A percentile compares a stretch with the other conserved stretches of the same genome.
These are phyloP conservation scores for Rhinocladiella mackenziei DNA, from an alignment of 2,329 filamentous ascomycete species.

Conservation along the genomic window DNA sequence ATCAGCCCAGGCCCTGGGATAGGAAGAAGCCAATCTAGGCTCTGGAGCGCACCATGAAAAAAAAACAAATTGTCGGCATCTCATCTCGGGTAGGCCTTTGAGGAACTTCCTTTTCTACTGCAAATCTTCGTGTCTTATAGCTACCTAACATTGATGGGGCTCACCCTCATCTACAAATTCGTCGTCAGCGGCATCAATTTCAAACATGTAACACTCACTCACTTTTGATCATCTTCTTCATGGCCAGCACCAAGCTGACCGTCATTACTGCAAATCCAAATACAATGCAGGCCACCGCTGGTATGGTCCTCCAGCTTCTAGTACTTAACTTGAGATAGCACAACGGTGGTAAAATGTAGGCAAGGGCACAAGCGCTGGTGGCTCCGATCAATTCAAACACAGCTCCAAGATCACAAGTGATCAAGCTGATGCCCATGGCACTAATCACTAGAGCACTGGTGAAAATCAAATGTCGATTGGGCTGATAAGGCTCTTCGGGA, in stretches of 20 bases:
- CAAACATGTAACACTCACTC: slow-evolving; percentile 11
- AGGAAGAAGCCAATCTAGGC: too few species aligned
- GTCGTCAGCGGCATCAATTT: not conserved
- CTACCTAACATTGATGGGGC: slow-evolving; percentile 20
- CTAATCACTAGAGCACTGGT: slow-evolving; percentile 76
- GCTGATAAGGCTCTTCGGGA: slow-evolving; percentile 69
- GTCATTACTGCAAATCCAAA: slow-evolving; percentile 79
- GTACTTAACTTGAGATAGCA: slow-evolving; percentile 93
- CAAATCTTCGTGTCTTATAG: slow-evolving; percentile 4
- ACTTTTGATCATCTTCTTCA: slow-evolving; percentile 58
- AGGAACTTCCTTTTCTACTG: not conserved
- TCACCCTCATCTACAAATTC: slow-evolving; percentile 19
- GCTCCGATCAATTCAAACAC: slow-evolving; percentile 96
- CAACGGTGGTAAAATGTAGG: slow-evolving; percentile 89
- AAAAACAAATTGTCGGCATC: too few species aligned
- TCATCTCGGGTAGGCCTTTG: not conserved
- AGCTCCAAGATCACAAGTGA: slow-evolving; percentile 88
- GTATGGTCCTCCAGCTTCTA: slow-evolving; percentile 61
- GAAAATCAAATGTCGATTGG: slow-evolving; percentile 79
- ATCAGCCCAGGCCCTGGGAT: too few species aligned
- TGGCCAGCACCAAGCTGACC: slow-evolving; percentile 71
- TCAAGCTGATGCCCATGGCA: slow-evolving; percentile 70
- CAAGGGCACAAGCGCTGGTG: slow-evolving; percentile 87
- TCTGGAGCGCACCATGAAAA: too few species aligned
- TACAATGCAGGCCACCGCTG: slow-evolving; percentile 64